Evolutionary conservation across 768 basidiomycete species (phyloP), one percentile per base, ranked within the genome.

Genomic region (Saitozyma sp.): DNA sequence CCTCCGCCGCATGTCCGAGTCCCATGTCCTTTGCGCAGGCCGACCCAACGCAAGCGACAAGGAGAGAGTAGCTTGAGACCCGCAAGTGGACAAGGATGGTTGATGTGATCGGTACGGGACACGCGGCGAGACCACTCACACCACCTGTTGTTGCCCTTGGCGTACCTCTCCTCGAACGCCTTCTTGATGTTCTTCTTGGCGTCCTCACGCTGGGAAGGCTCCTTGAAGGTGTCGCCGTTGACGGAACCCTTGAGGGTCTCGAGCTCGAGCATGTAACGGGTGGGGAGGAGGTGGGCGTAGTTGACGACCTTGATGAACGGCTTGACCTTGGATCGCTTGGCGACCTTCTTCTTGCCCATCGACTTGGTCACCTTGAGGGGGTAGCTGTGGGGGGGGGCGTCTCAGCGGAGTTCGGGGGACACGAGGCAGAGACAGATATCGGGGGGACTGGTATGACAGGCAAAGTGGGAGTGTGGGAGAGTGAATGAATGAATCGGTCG

Each of bases 261-360:
- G 78, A 98, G 85, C 80, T 99, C 96, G 75, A 99, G 86, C 66
- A 91, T 89, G 83, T 98, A 99, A 81, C 96, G 95, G 65, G 96
- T 98, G 50, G 96, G 96, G 88, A 98, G 95, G 67, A 99, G 85
- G 83, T 99, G 96, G 62, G 92, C 91, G 85, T 98, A 98, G 87
- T 99, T 99, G 82, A 98, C 82, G 62, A 88, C 94, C 87, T 99
- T 98, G 86, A 99, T 92, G 83, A 99, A 99, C 71, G 96, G 96
- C 86, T 99, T 99, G 82, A 99, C 89, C 83, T 93, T 95, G 83
- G 88, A 92, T 83, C 96, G 86, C 83, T 84, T 85, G 71, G 89
- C 86, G 70, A 98, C 81, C 81, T 91, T 92, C 86, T 96, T 98
- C 81, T 91, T 87, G 68, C 95, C 91, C 95, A 98, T 98, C 69